Base-by-base conservation (phyloP, 768 basidiomycete species). In the Kockovaella imperatae region DNA sequence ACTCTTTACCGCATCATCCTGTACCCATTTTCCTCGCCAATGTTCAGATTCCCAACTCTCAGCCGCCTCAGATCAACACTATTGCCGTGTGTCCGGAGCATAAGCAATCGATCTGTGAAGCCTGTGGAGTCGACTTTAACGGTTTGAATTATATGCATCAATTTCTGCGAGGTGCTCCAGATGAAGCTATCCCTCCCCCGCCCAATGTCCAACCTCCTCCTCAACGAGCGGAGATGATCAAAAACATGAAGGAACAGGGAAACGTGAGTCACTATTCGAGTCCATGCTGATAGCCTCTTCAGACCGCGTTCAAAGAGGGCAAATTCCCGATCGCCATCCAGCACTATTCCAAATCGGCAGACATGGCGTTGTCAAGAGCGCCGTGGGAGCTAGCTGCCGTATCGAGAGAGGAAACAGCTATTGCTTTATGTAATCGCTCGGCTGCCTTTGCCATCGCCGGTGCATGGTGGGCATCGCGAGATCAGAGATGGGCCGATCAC, bases 361-460 rank as follows among this genome's bases (percentile, higher is more conserved):
- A 77, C 53, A 75, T 88, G 30, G 88, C 89, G 0, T 72, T 81
- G 0, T 82, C 85, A 54, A 79, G 93, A 21, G 84, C 88, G 2
- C 82, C 86, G 31, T 96, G 91, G 86, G 93, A 97, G 67, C 75
- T 79, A n/a, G 81, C 83, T 47, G 78, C 79, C 26, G 65, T 87
- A 54, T 80, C 86, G 73, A 80, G 87, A 49, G 95, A 99, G 57
- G 95, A 99, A 63, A 78, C 95, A 39, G 84, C 87, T 11, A 84
- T 87, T 24, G 78, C 88, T 53, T 68, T 99, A 42, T 89, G 87
- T 52, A 99, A 99, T 70, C 80, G 95, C 43, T 87, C 87, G 14
- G 87, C 90, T 0, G 84, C 95, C 6, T 83, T 83, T 71, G 79
- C 80, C 49, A 86, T 86, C 54, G 73, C 79, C 13, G 80, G 79